Evolutionary conservation across 1,284 basidiomycete species (phyloP).

Genomic region (Microbotryum lychnidis-dioicae): DNA sequence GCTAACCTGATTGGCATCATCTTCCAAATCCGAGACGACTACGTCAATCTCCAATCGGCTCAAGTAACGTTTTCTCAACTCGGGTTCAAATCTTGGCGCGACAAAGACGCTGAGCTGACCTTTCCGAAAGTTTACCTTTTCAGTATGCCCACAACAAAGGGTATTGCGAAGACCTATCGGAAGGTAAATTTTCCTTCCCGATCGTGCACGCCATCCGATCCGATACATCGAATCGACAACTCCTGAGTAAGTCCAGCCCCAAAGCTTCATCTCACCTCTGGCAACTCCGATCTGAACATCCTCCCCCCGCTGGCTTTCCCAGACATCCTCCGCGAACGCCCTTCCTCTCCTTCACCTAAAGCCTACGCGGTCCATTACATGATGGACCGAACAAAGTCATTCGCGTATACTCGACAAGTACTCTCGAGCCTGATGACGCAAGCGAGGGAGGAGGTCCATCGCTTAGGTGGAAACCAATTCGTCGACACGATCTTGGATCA

Average conservation of each 20-base stretch:
- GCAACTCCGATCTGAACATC: neutral
- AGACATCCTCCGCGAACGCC: slow-evolving; percentile 85
- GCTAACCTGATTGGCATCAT: slow-evolving; percentile 89
- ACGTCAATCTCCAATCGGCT: slow-evolving; percentile 85
- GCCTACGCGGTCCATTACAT: slow-evolving; percentile 70
- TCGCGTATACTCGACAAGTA: slow-evolving; percentile 62
- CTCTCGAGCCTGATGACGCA: slow-evolving; percentile 52
- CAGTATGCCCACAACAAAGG: slow-evolving; percentile 88
- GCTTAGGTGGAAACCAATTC: slow-evolving; percentile 53
- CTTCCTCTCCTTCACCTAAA: slow-evolving; percentile 69
- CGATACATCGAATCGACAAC: slow-evolving; percentile 61
- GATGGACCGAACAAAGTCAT: slow-evolving; percentile 58
- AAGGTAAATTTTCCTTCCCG: slow-evolving; percentile 95
- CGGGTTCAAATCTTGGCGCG: neutral
- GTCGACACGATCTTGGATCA: slow-evolving; percentile 47
- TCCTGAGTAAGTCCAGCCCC: slow-evolving; percentile 59
- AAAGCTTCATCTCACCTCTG: too few relatives aligned
- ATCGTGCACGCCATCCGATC: slow-evolving; percentile 79
- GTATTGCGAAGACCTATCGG: slow-evolving; percentile 87
- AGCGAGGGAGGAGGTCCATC: slow-evolving; percentile 49
- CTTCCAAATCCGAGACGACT: slow-evolving; percentile 96
- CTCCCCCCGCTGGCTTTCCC: neutral
- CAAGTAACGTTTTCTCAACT: slow-evolving; percentile 48
- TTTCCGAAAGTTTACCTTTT: neutral
- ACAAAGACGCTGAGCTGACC: neutral